A percentile compares a stretch with the other conserved stretches of the same genome.
Conservation (phyloP, 805 yeast genomes). For the Barnettozyma wickerhamii region DNA sequence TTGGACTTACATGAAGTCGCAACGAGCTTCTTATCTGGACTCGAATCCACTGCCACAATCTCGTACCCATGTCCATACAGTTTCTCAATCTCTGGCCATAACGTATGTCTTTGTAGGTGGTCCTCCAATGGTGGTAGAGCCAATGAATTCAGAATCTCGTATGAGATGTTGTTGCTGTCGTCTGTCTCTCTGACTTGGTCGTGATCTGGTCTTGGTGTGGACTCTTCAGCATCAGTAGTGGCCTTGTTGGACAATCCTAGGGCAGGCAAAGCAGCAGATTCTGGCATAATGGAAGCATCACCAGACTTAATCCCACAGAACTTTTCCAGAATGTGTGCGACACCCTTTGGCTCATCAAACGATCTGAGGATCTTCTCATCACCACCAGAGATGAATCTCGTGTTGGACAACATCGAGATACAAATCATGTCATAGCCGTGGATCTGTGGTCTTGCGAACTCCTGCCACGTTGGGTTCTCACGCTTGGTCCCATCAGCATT, state of each 20-base stretch:
- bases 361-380: constrained; percentile 91
- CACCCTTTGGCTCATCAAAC: constrained; percentile 82
- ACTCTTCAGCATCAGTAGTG: constrained; percentile 40
- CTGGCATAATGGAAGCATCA: constrained; percentile 48
- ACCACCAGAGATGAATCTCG: constrained; percentile 85
- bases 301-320: constrained; percentile 43
- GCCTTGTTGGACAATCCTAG: constrained; percentile 92
- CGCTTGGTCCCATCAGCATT: constrained; percentile 30
- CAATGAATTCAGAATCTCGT: constrained; percentile 43
- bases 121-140: constrained; percentile 80
- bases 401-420: constrained; percentile 51
- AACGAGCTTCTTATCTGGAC: constrained; percentile 56
- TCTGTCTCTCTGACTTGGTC: constrained; percentile 29
- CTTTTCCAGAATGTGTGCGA: constrained; percentile 54
- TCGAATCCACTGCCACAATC: constrained; percentile 69
- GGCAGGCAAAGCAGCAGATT: constrained; percentile 87
- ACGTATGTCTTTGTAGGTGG: constrained; percentile 81
- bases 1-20: constrained; percentile 95
- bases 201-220: constrained; percentile 22
- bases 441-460: constrained; percentile 94
- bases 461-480: constrained; percentile 60
- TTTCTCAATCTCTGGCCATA: constrained; percentile 95
- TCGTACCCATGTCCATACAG: constrained; percentile 98
- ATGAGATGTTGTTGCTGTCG: constrained; percentile 35
- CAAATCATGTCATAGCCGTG: constrained; percentile 98